A percentile compares a stretch with the other conserved stretches of the same genome.
Conservation (phyloP, 441 rosid genomes). For the Metrosideros polymorpha region DNA sequence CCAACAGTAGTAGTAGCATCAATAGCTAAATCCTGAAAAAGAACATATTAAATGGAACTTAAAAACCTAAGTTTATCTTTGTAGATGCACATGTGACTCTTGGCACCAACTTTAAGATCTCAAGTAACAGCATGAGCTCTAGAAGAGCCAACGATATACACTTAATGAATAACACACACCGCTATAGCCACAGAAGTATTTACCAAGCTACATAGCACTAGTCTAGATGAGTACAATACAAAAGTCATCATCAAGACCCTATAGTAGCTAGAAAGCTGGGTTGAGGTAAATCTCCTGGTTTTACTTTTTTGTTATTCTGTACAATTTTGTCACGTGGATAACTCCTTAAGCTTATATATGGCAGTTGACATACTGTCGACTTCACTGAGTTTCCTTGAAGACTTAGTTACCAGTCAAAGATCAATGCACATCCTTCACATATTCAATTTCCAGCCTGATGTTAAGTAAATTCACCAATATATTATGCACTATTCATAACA, state of each 20-base stretch:
- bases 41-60: neutral
- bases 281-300: neutral
- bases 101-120: neutral
- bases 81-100: neutral
- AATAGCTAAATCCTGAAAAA: constrained; percentile 77
- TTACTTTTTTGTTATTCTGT: neutral
- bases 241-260: neutral
- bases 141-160: neutral
- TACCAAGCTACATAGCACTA: neutral
- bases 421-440: neutral
- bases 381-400: neutral
- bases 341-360: neutral
- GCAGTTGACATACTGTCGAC: neutral
- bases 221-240: neutral
- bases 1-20: constrained; percentile 77
- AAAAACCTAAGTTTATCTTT: neutral
- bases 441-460: neutral
- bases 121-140: neutral
- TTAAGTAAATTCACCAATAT: neutral
- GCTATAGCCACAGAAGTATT: neutral
- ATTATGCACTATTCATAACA: neutral
- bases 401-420: neutral
- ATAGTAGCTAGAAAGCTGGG: neutral
- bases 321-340: neutral
- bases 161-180: neutral